Evolutionary conservation across 2,329 filamentous ascomycete genomes (phyloP).

Genomic region (Mariannaea elegans): DNA sequence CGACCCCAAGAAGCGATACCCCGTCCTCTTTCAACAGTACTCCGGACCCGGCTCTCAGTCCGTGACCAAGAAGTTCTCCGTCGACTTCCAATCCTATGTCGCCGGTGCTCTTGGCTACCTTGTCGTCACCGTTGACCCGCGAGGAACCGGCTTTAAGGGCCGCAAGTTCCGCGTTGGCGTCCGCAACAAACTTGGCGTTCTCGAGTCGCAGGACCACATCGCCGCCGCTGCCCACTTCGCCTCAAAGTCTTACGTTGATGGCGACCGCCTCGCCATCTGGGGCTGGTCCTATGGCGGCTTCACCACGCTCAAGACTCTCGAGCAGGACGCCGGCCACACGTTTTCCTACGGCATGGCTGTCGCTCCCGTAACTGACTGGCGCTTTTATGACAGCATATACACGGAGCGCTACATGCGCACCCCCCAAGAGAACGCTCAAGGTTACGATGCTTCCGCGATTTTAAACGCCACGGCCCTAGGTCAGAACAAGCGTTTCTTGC

Average conservation of each 20-base stretch:
- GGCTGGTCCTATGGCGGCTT: constrained; percentile 99
- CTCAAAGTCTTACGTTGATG: constrained; percentile 82
- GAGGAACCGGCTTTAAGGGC: constrained; percentile 91
- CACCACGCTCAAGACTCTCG: constrained; percentile 92
- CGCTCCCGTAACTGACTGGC: constrained; percentile 98
- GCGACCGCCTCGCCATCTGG: constrained; percentile 88
- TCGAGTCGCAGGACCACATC: constrained; percentile 91
- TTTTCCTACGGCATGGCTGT: constrained; percentile 99
- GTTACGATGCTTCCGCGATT: constrained; percentile 81
- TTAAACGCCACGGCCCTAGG: constrained; percentile 77
- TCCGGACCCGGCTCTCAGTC: constrained; percentile 93
- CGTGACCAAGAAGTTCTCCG: constrained; percentile 79
- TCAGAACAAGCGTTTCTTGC: constrained; percentile 83
- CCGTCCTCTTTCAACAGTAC: constrained; percentile 94
- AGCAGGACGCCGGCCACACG: constrained; percentile 86
- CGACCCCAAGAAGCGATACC: constrained; percentile 83
- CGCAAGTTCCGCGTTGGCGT: constrained; percentile 84
- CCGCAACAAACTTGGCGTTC: constrained; percentile 83
- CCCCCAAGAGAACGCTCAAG: constrained; percentile 79
- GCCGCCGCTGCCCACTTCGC: constrained; percentile 87
- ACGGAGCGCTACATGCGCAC: constrained; percentile 98
- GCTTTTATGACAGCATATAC: constrained; percentile 93
- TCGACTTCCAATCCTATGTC: constrained; percentile 92
- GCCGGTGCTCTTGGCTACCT: constrained; percentile 89
- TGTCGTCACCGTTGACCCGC: constrained; percentile 92